These are phyloP conservation scores for Juglanconis sp. DNA, from an alignment of 2,329 filamentous ascomycete species.

Conservation along the genomic window DNA sequence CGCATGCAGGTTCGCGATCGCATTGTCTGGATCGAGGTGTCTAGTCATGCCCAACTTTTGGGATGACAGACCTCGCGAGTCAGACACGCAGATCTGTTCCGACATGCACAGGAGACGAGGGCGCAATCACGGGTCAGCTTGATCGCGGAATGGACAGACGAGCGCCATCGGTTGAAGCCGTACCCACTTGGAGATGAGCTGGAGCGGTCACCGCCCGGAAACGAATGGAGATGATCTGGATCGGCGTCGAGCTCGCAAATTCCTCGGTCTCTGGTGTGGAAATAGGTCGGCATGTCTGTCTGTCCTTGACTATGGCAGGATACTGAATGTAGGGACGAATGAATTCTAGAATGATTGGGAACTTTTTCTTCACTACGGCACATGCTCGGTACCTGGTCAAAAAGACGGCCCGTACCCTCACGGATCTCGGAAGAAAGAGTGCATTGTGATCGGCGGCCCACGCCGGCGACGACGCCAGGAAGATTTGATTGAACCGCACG, in stretches of 20 bases:
- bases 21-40: constrained; percentile 2
- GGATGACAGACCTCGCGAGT: background rate
- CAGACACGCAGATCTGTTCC: background rate
- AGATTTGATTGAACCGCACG: too few species aligned
- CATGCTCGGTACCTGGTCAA: too few species aligned
- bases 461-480: too few species aligned
- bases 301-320: background rate
- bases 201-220: background rate
- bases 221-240: background rate
- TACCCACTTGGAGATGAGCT: background rate
- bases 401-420: too few species aligned
- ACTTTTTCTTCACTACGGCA: too few species aligned
- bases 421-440: too few species aligned
- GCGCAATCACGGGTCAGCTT: background rate
- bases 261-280: background rate
- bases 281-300: background rate
- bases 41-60: background rate
- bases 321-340: background rate
- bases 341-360: too few species aligned
- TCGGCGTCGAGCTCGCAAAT: background rate
- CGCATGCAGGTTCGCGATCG: constrained; percentile 2
- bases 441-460: too few species aligned
- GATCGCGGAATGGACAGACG: background rate
- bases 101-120: background rate
- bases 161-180: background rate